These are phyloP conservation scores for Lasiosphaeria hispida DNA, from an alignment of 495 filamentous ascomycete genomes.

Conservation along the genomic window DNA sequence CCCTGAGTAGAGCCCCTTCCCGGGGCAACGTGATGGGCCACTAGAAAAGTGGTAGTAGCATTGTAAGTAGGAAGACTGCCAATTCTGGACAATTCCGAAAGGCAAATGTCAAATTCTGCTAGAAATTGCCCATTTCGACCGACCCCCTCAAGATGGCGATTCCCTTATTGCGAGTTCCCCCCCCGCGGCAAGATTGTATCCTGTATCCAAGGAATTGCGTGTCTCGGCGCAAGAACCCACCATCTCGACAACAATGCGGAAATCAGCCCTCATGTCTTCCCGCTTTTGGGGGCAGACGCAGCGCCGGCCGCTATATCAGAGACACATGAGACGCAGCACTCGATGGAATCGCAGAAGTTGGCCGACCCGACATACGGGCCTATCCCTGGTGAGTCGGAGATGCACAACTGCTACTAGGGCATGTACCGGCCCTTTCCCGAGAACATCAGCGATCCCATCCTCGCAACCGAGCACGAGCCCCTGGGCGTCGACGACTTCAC, in stretches of 20 bases:
- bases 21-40: no score
- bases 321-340: background rate
- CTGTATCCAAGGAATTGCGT: no score
- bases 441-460: constrained; percentile 41
- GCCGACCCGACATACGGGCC: constrained; percentile 40
- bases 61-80: no score
- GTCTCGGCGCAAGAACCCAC: background rate
- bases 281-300: background rate
- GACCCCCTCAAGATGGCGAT: no score
- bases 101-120: no score
- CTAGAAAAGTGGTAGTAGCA: no score
- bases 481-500: constrained; percentile 45
- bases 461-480: constrained; percentile 39
- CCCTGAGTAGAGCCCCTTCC: no score
- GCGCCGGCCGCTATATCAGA: background rate
- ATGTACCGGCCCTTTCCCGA: constrained; percentile 44
- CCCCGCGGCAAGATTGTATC: no score
- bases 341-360: constrained; percentile 32
- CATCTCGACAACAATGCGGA: background rate
- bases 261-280: background rate
- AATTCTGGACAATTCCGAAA: no score
- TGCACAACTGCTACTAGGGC: constrained; percentile 46
- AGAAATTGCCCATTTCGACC: no score
- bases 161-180: no score
- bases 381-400: constrained; percentile 41